Evolutionary conservation across 2,329 filamentous ascomycete genomes (phyloP).

Genomic region (Ilyonectria sp.): DNA sequence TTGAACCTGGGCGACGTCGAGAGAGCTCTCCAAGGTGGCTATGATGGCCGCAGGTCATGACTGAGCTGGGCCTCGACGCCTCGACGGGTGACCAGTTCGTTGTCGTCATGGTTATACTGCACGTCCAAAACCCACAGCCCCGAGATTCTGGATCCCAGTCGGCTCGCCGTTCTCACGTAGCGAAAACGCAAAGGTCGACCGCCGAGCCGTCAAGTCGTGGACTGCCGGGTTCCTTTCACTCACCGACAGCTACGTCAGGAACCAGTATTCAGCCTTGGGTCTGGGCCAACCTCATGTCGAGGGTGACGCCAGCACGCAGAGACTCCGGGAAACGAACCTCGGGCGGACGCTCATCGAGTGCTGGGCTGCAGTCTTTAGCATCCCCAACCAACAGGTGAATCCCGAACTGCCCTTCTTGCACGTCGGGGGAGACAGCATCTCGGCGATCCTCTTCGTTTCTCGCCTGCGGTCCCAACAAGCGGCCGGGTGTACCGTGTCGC

Average conservation of each 20-base stretch:
- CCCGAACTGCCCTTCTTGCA: conserved; percentile 8
- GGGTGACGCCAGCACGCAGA: neutral
- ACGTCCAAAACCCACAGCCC: no score
- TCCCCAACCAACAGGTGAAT: conserved; percentile 1
- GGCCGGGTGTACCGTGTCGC: conserved; percentile 1
- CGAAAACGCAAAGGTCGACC: neutral
- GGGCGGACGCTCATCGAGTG: neutral
- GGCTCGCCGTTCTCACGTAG: neutral
- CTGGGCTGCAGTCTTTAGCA: neutral
- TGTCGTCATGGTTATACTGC: no score
- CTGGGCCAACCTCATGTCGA: neutral
- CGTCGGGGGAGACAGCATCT: conserved; percentile 14
- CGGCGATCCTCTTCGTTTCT: conserved; percentile 9
- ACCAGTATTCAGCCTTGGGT: neutral
- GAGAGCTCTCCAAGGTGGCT: no score
- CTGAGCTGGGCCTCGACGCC: no score
- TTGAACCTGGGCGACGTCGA: no score
- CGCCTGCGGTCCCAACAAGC: conserved; percentile 7
- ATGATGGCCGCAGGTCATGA: no score
- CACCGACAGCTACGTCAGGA: neutral
- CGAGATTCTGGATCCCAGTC: neutral
- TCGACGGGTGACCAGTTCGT: no score
- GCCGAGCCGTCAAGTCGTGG: neutral
- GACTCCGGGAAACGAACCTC: neutral
- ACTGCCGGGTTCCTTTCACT: neutral